Evolutionary conservation across 2,329 filamentous ascomycete genomes (phyloP), one percentile per base, ranked within the genome.

Genomic region (Botrytis porri): DNA sequence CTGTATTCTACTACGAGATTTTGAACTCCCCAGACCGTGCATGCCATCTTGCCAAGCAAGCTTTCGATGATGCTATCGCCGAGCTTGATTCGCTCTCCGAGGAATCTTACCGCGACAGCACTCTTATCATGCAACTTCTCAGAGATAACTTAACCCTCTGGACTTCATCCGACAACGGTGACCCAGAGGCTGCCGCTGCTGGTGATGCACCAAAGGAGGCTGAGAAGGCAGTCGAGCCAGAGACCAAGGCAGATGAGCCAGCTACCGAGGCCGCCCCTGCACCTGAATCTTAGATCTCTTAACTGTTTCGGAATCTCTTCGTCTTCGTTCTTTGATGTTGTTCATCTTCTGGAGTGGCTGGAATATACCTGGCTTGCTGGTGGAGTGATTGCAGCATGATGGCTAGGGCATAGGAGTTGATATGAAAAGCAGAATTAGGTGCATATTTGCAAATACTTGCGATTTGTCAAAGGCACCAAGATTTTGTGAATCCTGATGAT

Each of bases 1-100:
- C 95, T 77, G 95, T 98, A 81, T 98, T 98, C 89, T 97, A 97
- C 90, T 97, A 98, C 86, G 96, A 98, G 89, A 98, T 98, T 84
- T 88, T 98, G 83, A 98, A 98, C 92, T 97, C 95, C 51, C 95
- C 95, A 81, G 95, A 98, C 85, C 94, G 93, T 83, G 95, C 95
- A 82, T 98, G 95, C 90, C 95, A 98, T 84, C 91, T 98, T 79
- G 95, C 95, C 85, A 98, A 98, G 91, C 95, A 98, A 88, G 95
- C 96, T 69, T 98, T 98, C 82, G 95, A 98, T 83, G 95, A 98
- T 84, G 95, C 95, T 81, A 98, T 98, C 84, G 95, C 95, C 82
- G 82, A 98, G 90, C 94, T 98, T 80, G 95, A 98, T 88, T 97
- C 94, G 69, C 89, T 98, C 77, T 97, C 94, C 75, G 95, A 98